Evolutionary conservation across 139 green algal species (phyloP).

Genomic region (Microglena sp.): DNA sequence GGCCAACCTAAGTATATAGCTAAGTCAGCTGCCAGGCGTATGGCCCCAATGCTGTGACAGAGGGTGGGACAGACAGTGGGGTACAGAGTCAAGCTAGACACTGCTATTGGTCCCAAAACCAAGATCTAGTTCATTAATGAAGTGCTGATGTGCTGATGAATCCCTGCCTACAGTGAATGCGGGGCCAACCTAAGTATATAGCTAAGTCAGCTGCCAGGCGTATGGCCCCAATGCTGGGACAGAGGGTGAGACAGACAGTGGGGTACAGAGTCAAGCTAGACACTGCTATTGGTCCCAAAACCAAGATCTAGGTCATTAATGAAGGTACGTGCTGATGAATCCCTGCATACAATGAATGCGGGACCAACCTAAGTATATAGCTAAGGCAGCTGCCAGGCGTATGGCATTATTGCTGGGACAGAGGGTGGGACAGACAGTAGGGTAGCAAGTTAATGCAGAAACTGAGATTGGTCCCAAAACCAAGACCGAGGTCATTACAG

Average conservation of each 20-base stretch:
- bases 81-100: constrained; percentile 48
- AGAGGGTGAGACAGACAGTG: constrained; percentile 17
- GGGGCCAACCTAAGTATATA: constrained; percentile 31
- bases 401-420: too few relatives aligned
- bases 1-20: too few relatives aligned
- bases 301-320: constrained; percentile 4
- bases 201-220: constrained; percentile 49
- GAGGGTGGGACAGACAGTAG: too few relatives aligned
- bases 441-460: too few relatives aligned
- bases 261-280: constrained; percentile 50
- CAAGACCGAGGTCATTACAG: too few relatives aligned
- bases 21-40: constrained; percentile 46
- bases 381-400: too few relatives aligned
- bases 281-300: constrained; percentile 7
- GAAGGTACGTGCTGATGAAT: not conserved
- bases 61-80: constrained; percentile 16
- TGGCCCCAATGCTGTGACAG: constrained; percentile 49
- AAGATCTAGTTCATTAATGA: too few relatives aligned
- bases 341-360: too few relatives aligned
- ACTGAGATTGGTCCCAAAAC: too few relatives aligned
- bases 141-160: too few relatives aligned
- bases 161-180: too few relatives aligned
- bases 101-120: constrained; percentile 6
- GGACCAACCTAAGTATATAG: too few relatives aligned
- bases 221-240: constrained; percentile 49